Conservation (phyloP, 805 yeast species). For the Candida ficus region DNA sequence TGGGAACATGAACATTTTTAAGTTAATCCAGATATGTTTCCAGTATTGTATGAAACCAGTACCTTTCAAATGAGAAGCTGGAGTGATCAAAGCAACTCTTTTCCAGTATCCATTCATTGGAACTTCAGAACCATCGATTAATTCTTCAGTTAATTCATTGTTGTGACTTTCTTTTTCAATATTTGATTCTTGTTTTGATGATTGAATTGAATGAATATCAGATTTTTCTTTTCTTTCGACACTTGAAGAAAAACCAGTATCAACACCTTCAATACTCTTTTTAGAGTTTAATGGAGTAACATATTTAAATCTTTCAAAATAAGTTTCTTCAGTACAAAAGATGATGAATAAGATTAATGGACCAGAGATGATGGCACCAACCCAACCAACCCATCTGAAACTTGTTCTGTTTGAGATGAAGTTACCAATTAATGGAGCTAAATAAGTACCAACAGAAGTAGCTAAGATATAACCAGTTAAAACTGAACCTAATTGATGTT, state of each 20-base stretch:
- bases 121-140: slow-evolving; percentile 38
- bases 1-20: slow-evolving; percentile 57
- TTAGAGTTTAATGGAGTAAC: slow-evolving; percentile 26
- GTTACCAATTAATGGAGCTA: slow-evolving; percentile 80
- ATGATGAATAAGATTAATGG: slow-evolving; percentile 47
- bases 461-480: slow-evolving; percentile 72
- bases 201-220: background rate
- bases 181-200: background rate
- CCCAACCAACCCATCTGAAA: slow-evolving; percentile 80
- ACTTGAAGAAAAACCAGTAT: slow-evolving; percentile 1
- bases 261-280: slow-evolving; percentile 14
- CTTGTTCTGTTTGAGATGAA: slow-evolving; percentile 52
- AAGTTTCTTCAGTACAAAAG: slow-evolving; percentile 67
- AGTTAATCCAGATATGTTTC: slow-evolving; percentile 41
- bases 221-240: slow-evolving; percentile 11
- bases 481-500: slow-evolving; percentile 69
- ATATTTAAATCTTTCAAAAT: slow-evolving; percentile 50
- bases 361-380: slow-evolving; percentile 60
- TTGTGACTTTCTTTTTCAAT: background rate
- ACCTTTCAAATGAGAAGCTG: slow-evolving; percentile 56
- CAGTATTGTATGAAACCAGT: slow-evolving; percentile 62
- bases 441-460: slow-evolving; percentile 69
- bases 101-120: slow-evolving; percentile 39
- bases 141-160: slow-evolving; percentile 17
- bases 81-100: slow-evolving; percentile 45